These are phyloP conservation scores for Globisporangium cystogenes DNA, from an alignment of 352 stramenopile genomes.

Conservation along the genomic window DNA sequence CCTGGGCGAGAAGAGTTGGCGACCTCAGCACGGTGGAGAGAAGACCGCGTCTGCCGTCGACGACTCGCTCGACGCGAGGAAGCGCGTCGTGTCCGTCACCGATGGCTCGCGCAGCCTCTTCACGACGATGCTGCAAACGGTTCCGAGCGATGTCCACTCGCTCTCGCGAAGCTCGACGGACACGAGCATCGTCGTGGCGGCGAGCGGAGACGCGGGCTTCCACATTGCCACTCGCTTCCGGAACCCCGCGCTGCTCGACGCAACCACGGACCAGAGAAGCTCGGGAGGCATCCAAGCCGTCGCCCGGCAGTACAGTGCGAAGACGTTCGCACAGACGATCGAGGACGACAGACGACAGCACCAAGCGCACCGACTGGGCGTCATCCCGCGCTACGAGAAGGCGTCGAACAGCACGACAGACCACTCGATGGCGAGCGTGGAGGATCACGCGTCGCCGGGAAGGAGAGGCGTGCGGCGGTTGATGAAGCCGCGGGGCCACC, in stretches of 20 bases:
- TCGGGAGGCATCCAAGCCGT: constrained; percentile 5
- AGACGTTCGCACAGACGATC: constrained; percentile 8
- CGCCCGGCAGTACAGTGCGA: constrained; percentile 18
- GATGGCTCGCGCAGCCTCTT: constrained; percentile 19
- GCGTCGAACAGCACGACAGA: background rate
- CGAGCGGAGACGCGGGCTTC: background rate
- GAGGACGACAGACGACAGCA: background rate
- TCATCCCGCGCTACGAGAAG: background rate
- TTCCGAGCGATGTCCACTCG: constrained; percentile 4
- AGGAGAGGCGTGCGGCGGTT: background rate
- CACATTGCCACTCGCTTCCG: constrained; percentile 11
- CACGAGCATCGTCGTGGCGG: background rate
- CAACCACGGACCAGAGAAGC: background rate
- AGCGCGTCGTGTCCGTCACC: constrained; percentile 14
- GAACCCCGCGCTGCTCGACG: constrained; percentile 35
- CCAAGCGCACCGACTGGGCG: background rate
- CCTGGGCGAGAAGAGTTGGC: constrained; percentile 1
- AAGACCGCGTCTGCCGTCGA: background rate
- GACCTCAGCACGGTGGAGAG: background rate
- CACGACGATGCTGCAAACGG: constrained; percentile 19
- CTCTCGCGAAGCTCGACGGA: background rate
- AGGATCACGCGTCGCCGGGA: background rate
- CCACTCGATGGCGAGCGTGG: background rate
- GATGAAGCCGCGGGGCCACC: background rate
- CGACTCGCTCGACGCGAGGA: background rate